A percentile compares a stretch with the other conserved stretches of the same genome.
Evolutionary conservation across 2,329 filamentous ascomycete genomes (phyloP).

Genomic region (Colletotrichum eleusines): DNA sequence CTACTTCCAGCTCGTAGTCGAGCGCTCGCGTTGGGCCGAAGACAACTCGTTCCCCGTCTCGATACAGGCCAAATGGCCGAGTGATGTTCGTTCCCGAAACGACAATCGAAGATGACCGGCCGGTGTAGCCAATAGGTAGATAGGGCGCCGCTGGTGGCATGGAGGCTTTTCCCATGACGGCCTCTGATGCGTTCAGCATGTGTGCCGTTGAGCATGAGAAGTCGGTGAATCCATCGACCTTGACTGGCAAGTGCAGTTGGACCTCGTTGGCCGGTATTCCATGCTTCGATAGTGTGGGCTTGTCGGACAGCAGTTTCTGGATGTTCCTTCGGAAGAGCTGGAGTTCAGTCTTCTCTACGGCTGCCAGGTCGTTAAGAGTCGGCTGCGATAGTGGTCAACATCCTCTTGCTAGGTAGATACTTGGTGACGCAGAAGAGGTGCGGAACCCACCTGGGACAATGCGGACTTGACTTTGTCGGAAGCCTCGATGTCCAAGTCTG

Average conservation of each 20-base stretch:
- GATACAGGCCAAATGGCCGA: slow-evolving; percentile 61
- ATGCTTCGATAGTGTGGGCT: slow-evolving; percentile 3
- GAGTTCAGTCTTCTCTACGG: slow-evolving; percentile 55
- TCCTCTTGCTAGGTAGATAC: slow-evolving; percentile 34
- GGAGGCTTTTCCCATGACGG: slow-evolving; percentile 53
- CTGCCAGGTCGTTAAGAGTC: slow-evolving; percentile 63
- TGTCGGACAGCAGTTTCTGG: slow-evolving; percentile 48
- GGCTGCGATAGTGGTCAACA: slow-evolving; percentile 51
- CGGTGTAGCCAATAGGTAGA: slow-evolving; percentile 65
- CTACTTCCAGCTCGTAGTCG: slow-evolving; percentile 60
- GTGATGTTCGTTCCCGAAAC: slow-evolving; percentile 60
- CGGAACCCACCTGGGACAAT: slow-evolving; percentile 7
- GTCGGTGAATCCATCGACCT: slow-evolving; percentile 66
- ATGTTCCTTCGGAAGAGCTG: slow-evolving; percentile 56
- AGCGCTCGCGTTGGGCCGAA: slow-evolving; percentile 51
- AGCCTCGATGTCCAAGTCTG: slow-evolving; percentile 51
- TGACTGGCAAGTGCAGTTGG: slow-evolving; percentile 65
- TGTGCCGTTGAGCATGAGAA: slow-evolving; percentile 68
- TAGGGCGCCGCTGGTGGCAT: slow-evolving; percentile 61
- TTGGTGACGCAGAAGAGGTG: slow-evolving; percentile 38
- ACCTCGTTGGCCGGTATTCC: slow-evolving; percentile 40
- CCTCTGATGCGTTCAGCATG: slow-evolving; percentile 61
- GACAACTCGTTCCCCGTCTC: slow-evolving; percentile 38
- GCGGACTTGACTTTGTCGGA: slow-evolving; percentile 17
- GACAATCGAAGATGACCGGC: slow-evolving; percentile 65